Conservation (phyloP, 805 yeast species). For the Starmerella etchellsii region DNA sequence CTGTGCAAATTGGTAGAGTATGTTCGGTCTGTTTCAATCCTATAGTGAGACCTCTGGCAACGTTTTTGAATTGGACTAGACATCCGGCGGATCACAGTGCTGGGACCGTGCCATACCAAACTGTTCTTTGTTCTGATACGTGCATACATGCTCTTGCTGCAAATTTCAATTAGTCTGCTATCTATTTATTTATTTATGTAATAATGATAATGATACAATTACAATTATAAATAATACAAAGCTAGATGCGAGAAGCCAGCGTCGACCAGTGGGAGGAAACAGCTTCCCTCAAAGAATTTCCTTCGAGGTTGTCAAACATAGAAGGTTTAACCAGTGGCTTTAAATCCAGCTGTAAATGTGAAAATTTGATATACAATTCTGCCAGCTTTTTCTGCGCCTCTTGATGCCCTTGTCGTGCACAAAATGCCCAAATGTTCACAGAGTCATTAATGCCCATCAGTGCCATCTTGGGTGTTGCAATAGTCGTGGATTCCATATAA, state of each 20-base stretch:
- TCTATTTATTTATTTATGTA: too few species aligned
- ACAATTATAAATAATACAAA: too few species aligned
- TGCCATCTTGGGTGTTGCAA: slow-evolving; percentile 17
- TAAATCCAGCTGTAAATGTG: slow-evolving; percentile 18
- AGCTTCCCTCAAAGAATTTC: slow-evolving; percentile 13
- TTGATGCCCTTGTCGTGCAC: slow-evolving; percentile 21
- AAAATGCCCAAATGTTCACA: slow-evolving; percentile 22
- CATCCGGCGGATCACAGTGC: slow-evolving; percentile 11
- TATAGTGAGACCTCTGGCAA: slow-evolving; percentile 5
- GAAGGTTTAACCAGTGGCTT: slow-evolving; percentile 20
- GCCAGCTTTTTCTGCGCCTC: slow-evolving; percentile 21
- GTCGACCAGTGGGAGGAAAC: slow-evolving; percentile 21
- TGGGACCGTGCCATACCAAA: slow-evolving; percentile 8
- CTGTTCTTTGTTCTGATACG: slow-evolving; percentile 3
- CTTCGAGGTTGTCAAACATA: slow-evolving; percentile 17
- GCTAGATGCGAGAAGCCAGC: slow-evolving; percentile 10
- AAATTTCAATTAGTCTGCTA: too few species aligned
- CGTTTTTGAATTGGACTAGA: slow-evolving; percentile 2
- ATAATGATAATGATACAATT: too few species aligned
- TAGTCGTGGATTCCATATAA: slow-evolving; percentile 18
- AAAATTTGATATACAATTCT: slow-evolving; percentile 19
- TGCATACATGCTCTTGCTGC: slow-evolving; percentile 4
- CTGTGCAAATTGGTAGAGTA: slow-evolving; percentile 7
- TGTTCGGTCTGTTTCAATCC: slow-evolving; percentile 10
- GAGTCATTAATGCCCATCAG: slow-evolving; percentile 22